Percentiles rank a stretch among this genome's conserved stretches.
These are phyloP conservation scores for Dianthus caryophyllus DNA, from an alignment of 148 eudicot species.

Conservation along the genomic window DNA sequence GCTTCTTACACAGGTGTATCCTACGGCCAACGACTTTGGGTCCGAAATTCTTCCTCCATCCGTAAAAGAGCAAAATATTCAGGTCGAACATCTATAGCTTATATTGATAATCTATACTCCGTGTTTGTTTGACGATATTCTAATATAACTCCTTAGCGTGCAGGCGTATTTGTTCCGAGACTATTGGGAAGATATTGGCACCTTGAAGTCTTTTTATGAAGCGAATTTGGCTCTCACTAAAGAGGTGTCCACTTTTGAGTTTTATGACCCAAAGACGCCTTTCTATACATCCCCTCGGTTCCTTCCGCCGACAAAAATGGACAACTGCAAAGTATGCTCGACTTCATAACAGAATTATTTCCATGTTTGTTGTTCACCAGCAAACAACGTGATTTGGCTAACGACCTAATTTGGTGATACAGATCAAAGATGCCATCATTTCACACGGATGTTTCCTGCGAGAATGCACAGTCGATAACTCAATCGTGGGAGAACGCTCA, in stretches of 20 bases:
- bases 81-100: too few species aligned
- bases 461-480: constrained; percentile 73
- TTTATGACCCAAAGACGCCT: constrained; percentile 93
- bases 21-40: constrained; percentile 84
- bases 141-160: constrained; percentile 3
- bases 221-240: constrained; percentile 89
- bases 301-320: constrained; percentile 90
- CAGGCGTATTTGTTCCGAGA: constrained; percentile 94
- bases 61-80: constrained; percentile 60
- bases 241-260: constrained; percentile 82
- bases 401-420: constrained; percentile 20
- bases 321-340: constrained; percentile 67
- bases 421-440: constrained; percentile 92
- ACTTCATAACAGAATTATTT: background rate
- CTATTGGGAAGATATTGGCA: constrained; percentile 99
- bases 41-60: constrained; percentile 88
- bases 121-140: background rate
- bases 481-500: constrained; percentile 93
- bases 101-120: too few species aligned
- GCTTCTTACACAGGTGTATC: constrained; percentile 57
- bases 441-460: constrained; percentile 95
- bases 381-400: background rate
- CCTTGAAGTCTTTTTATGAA: constrained; percentile 73
- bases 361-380: background rate
- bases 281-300: constrained; percentile 88